These are phyloP conservation scores for Drechslera avenae DNA, from an alignment of 2,329 filamentous ascomycete species.

Conservation along the genomic window DNA sequence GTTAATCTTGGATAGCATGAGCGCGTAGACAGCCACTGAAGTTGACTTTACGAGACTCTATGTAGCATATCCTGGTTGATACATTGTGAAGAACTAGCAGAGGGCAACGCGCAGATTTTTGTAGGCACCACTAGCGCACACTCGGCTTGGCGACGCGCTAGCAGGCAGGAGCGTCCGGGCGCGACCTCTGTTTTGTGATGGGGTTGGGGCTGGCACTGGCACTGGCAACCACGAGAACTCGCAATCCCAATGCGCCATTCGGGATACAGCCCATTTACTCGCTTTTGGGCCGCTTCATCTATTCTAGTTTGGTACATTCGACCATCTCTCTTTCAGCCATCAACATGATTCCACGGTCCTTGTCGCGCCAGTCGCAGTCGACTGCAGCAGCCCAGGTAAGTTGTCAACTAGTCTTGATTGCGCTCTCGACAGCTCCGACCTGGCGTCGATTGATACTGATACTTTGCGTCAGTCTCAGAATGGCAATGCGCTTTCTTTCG, in stretches of 20 bases:
- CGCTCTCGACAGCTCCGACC: neutral
- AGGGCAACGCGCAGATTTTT: conserved; percentile 24
- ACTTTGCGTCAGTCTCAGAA: conserved; percentile 15
- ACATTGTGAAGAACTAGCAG: conserved; percentile 67
- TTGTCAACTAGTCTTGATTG: neutral
- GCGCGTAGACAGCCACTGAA: conserved; percentile 98
- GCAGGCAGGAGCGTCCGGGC: conserved; percentile 11
- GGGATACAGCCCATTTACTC: neutral
- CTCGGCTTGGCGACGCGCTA: conserved; percentile 22
- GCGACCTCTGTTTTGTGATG: conserved; percentile 36
- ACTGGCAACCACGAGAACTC: conserved; percentile 11
- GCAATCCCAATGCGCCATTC: conserved; percentile 2
- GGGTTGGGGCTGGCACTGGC: conserved; percentile 11
- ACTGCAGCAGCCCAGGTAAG: conserved; percentile 32
- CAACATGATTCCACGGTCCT: conserved; percentile 36
- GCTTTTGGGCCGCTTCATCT: conserved; percentile 1
- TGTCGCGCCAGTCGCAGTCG: conserved; percentile 34
- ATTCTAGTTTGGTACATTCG: neutral
- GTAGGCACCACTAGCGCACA: conserved; percentile 23
- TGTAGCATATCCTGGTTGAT: conserved; percentile 73
- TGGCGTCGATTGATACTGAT: neutral
- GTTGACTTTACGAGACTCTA: conserved; percentile 98
- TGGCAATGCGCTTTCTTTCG: conserved; percentile 17
- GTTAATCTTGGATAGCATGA: conserved; percentile 90
- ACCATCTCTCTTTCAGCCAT: neutral